Evolutionary conservation across 441 rosid genomes (phyloP).

Genomic region (Syzygium syzygioides): DNA sequence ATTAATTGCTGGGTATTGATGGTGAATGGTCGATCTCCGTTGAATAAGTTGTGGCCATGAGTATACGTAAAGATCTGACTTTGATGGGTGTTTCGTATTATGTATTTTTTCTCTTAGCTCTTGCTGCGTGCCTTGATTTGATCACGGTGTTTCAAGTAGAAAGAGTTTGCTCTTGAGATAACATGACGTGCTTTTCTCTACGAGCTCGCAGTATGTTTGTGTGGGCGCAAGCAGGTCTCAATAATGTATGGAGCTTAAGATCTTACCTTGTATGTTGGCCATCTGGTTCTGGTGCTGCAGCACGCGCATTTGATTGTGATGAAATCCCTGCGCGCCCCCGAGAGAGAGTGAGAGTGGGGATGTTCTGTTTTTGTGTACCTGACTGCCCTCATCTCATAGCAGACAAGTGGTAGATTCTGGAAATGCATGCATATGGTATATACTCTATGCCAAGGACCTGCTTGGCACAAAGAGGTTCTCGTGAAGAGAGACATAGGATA

Average conservation of each 20-base stretch:
- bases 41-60: neutral
- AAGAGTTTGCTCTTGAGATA: neutral
- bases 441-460: neutral
- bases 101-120: neutral
- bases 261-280: neutral
- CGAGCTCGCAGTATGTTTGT: neutral
- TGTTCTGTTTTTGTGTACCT: neutral
- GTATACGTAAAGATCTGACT: neutral
- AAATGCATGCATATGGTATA: neutral
- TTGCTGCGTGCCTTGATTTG: neutral
- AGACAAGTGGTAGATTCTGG: neutral
- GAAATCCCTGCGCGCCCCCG: neutral
- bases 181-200: neutral
- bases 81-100: neutral
- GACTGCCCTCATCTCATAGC: neutral
- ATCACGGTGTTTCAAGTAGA: neutral
- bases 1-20: neutral
- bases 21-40: neutral
- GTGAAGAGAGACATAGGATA: too few relatives aligned
- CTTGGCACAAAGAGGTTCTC: too few relatives aligned
- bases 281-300: neutral
- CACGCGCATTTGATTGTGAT: neutral
- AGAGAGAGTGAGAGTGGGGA: neutral
- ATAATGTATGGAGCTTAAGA: neutral
- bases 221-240: neutral